Evolutionary conservation across 495 filamentous ascomycete genomes (phyloP).

Genomic region (Rhypophila decipiens): DNA sequence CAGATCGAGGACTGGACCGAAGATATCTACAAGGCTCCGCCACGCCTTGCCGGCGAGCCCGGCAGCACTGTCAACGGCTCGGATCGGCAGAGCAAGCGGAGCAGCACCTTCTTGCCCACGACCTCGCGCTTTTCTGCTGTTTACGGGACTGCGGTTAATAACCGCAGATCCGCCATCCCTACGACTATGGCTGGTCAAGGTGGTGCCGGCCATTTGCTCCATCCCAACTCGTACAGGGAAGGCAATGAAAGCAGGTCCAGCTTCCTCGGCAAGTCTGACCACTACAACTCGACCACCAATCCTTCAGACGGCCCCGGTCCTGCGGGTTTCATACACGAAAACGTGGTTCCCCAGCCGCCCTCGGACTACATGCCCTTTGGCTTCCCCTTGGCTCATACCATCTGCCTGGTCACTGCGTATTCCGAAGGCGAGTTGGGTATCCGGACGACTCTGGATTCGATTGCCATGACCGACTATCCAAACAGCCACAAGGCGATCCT

Average conservation of each 20-base stretch:
- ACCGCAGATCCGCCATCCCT: slow-evolving; percentile 45
- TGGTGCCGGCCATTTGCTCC: slow-evolving; percentile 70
- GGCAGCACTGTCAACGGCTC: slow-evolving; percentile 48
- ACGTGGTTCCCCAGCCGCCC: slow-evolving; percentile 95
- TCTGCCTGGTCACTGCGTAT: slow-evolving; percentile 95
- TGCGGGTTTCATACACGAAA: slow-evolving; percentile 88
- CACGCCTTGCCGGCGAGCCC: slow-evolving; percentile 65
- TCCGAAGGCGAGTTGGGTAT: slow-evolving; percentile 93
- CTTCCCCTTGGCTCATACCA: slow-evolving; percentile 85
- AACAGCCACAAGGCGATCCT: slow-evolving; percentile 97
- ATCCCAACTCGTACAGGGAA: slow-evolving; percentile 62
- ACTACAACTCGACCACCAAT: slow-evolving; percentile 45
- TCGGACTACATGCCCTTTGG: slow-evolving; percentile 95
- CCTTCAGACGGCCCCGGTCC: slow-evolving; percentile 74
- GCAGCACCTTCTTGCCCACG: slow-evolving; percentile 69
- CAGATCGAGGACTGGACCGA: slow-evolving; percentile 99
- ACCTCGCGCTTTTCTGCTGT: slow-evolving; percentile 95
- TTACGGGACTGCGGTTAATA: slow-evolving; percentile 61
- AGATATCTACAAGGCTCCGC: slow-evolving; percentile 89
- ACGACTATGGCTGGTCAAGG: slow-evolving; percentile 97
- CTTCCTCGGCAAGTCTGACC: slow-evolving; percentile 45
- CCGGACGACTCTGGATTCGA: slow-evolving; percentile 88
- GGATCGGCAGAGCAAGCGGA: slow-evolving; percentile 72
- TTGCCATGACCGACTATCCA: slow-evolving; percentile 96
- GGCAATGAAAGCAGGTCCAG: slow-evolving; percentile 61